Base-by-base conservation (phyloP, 495 filamentous ascomycete genomes). In the Aspergillus diversus region DNA sequence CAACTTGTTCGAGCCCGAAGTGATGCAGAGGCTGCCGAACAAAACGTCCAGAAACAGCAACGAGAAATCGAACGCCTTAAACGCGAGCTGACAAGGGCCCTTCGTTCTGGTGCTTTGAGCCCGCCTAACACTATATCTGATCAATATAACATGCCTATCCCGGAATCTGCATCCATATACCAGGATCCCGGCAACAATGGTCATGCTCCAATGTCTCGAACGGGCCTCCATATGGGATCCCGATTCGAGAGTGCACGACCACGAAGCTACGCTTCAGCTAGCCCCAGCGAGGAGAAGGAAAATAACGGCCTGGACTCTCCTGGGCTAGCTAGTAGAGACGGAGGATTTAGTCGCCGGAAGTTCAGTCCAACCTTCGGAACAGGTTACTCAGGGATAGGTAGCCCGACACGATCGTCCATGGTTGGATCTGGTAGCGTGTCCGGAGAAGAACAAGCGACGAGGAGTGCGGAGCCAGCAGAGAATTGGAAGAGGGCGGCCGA, bases 401-500 rank as follows among this genome's bases (percentile, higher is more conserved):
- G 86, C 60, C 87, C 87, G 15, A 85, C 82, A 42, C 76, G 84
- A 46, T 75, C 76, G 52, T 72, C 77, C 5, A 59, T 70, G 42
- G 65, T 75, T 33, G 73, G 67, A 54, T 80, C 79, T 33, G 59
- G 71, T 43, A 74, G 73, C 50, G 64, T 63, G 33, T 71, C 73
- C 21, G 75, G 76, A 12, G 79, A 81, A 13, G 79, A 81, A 7
- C 71, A 72, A 13, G 69, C 68, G 32, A 51, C 71, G 13, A 63
- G 74, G 42, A 68, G 71, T 54, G 66, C 76, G 13, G 84, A 87
- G 49, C 89, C 87, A 12, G 89, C 92, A 50, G 95, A 97, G 77
- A 97, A 92, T 72, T 99, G 95, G 93, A 96, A 93, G 80, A 80
- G 96, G 67, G 96, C 96, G 33, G 95, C 95, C n/a, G 96, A 99